These are phyloP conservation scores for Alternaria alternata DNA, from an alignment of 2,329 filamentous ascomycete species.

Conservation along the genomic window DNA sequence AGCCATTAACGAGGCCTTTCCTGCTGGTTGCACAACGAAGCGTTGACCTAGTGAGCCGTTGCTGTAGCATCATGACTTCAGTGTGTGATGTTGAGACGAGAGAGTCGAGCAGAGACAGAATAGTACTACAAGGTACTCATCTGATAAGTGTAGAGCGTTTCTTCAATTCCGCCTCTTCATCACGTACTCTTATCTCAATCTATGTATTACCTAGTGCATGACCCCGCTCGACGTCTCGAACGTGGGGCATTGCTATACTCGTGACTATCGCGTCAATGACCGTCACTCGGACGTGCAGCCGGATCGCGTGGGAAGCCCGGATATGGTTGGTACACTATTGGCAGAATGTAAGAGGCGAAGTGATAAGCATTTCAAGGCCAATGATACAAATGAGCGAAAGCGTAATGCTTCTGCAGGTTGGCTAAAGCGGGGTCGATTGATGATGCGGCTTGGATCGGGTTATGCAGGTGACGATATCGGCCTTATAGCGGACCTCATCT, in stretches of 20 bases:
- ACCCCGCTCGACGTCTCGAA: conserved; percentile 34
- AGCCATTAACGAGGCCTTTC: neutral
- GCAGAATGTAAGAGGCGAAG: conserved; percentile 6
- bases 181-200: conserved; percentile 30
- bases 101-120: neutral
- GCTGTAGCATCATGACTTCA: conserved; percentile 18
- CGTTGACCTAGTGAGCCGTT: conserved; percentile 4
- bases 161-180: neutral
- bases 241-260: conserved; percentile 24
- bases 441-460: conserved; percentile 21
- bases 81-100: neutral
- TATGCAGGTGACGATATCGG: conserved; percentile 14
- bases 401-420: conserved; percentile 11
- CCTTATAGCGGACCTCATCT: neutral
- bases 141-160: neutral
- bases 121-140: neutral
- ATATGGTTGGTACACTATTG: conserved; percentile 2
- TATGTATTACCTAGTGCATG: conserved; percentile 17
- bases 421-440: conserved; percentile 21
- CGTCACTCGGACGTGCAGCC: conserved; percentile 27
- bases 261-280: conserved; percentile 32
- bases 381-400: conserved; percentile 6
- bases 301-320: conserved; percentile 23
- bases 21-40: conserved; percentile 9
- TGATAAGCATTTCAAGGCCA: conserved; percentile 18